A percentile compares a stretch with the other conserved stretches of the same genome.
Conservation (phyloP, 257 asterid genomes). For the Hygrophila difformis region DNA sequence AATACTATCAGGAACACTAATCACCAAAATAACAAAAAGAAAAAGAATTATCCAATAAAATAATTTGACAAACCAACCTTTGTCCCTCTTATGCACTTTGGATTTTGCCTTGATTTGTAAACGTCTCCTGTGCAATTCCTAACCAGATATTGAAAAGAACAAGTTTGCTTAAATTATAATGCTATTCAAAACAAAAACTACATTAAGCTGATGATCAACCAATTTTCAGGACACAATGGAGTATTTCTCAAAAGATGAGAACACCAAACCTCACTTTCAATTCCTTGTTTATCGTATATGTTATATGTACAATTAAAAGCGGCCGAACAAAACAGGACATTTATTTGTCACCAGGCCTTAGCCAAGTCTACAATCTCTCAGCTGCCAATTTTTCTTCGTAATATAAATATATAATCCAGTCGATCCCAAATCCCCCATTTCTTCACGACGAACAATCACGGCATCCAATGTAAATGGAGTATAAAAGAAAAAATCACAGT, state of each 20-base stretch:
- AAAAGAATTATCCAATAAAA: not conserved
- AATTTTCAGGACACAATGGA: not conserved
- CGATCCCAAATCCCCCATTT: not conserved
- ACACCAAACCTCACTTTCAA: not conserved
- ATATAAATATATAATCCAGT: too few species aligned
- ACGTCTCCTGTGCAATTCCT: constrained; percentile 84
- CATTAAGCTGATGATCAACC: not conserved
- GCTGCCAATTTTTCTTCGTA: too few species aligned
- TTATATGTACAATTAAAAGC: too few species aligned
- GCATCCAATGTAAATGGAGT: not conserved
- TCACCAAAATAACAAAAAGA: too few species aligned
- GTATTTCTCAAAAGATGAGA: not conserved
- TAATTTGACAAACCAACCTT: constrained; percentile 32
- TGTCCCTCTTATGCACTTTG: constrained; percentile 38
- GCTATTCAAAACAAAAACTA: too few species aligned
- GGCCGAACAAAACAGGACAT: not conserved
- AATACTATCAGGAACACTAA: constrained; percentile 1
- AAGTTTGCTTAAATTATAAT: too few species aligned
- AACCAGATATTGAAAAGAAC: constrained; percentile 6
- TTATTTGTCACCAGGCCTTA: not conserved
- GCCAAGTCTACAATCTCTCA: constrained; percentile 1
- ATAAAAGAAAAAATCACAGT: not conserved
- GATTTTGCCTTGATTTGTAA: constrained; percentile 66
- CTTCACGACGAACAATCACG: not conserved
- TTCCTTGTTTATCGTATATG: not conserved